phyloP scores from a whole-genome alignment of 495 filamentous ascomycete genomes.

The Trichocladium uniseriatum region DNA sequence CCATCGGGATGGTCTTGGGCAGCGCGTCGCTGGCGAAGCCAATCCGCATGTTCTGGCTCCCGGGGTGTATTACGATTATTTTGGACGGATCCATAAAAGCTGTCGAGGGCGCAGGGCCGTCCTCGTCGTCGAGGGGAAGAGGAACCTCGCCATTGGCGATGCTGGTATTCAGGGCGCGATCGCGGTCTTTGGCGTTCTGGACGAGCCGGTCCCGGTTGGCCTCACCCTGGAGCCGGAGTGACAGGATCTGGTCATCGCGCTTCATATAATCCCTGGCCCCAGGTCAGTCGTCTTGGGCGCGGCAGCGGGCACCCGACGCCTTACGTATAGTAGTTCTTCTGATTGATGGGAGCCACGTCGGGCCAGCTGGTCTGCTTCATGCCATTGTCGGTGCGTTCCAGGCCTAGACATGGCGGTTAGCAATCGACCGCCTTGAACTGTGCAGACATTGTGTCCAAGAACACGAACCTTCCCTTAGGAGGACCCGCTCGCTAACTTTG shows the following conservation, averaged over 20 bases:
- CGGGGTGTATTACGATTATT: constrained; percentile 92
- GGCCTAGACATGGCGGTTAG: constrained; percentile 46
- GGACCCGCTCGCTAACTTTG: constrained; percentile 46
- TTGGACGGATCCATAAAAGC: constrained; percentile 62
- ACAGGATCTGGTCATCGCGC: constrained; percentile 90
- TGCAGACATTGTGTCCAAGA: not conserved
- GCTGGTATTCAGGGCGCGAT: constrained; percentile 74
- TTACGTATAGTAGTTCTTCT: constrained; percentile 99
- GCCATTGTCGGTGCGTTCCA: constrained; percentile 94
- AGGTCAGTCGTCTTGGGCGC: constrained; percentile 13
- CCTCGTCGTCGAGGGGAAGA: constrained; percentile 49
- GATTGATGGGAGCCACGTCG: constrained; percentile 83
- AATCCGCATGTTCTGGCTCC: constrained; percentile 92
- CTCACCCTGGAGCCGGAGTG: constrained; percentile 76
- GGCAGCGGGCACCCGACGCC: constrained; percentile 26
- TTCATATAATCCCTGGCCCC: constrained; percentile 81
- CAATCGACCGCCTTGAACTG: not conserved
- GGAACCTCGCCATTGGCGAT: constrained; percentile 51
- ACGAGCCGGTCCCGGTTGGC: constrained; percentile 69
- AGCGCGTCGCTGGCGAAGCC: constrained; percentile 90
- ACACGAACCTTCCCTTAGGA: constrained; percentile 39
- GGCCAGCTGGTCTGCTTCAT: constrained; percentile 94
- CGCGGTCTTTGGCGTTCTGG: constrained; percentile 73
- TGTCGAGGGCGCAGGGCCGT: constrained; percentile 49
- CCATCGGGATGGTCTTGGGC: constrained; percentile 89